Evolutionary conservation across 345 rosid genomes (phyloP).

Genomic region (Mangifera indica): DNA sequence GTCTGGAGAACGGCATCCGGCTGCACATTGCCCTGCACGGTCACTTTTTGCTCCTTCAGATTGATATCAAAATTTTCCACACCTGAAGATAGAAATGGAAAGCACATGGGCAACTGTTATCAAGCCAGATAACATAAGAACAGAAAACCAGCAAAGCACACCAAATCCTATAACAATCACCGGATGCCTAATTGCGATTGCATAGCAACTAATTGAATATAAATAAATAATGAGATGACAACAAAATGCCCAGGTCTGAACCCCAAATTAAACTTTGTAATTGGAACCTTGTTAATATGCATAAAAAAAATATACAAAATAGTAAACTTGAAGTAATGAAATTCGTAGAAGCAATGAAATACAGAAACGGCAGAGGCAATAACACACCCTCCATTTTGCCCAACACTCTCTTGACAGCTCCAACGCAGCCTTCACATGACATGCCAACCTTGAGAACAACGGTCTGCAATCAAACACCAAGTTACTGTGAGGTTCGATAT

Average conservation of each 20-base stretch:
- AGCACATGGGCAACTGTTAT: background rate
- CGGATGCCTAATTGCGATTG: background rate
- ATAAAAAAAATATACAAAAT: background rate
- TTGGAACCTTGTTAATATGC: background rate
- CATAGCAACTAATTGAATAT: background rate
- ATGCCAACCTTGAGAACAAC: conserved; percentile 79
- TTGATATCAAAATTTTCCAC: conserved; percentile 78
- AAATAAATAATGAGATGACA: background rate
- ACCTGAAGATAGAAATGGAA: conserved; percentile 36
- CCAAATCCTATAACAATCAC: background rate
- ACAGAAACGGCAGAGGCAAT: background rate
- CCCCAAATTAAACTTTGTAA: background rate
- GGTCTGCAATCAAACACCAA: conserved; percentile 46
- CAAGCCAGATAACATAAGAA: background rate
- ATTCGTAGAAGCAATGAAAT: background rate
- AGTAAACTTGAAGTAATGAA: background rate
- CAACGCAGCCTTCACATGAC: conserved; percentile 80
- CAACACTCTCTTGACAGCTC: conserved; percentile 82
- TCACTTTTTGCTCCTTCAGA: conserved; percentile 78
- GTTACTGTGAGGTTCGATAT: background rate
- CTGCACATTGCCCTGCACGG: conserved; percentile 76
- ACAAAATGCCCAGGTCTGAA: background rate
- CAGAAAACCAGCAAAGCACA: background rate
- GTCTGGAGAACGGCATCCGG: conserved; percentile 75
- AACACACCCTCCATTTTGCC: conserved; percentile 81